phyloP scores from a whole-genome alignment of 1,139 yeast genomes.

The Ogataea hybrid region DNA sequence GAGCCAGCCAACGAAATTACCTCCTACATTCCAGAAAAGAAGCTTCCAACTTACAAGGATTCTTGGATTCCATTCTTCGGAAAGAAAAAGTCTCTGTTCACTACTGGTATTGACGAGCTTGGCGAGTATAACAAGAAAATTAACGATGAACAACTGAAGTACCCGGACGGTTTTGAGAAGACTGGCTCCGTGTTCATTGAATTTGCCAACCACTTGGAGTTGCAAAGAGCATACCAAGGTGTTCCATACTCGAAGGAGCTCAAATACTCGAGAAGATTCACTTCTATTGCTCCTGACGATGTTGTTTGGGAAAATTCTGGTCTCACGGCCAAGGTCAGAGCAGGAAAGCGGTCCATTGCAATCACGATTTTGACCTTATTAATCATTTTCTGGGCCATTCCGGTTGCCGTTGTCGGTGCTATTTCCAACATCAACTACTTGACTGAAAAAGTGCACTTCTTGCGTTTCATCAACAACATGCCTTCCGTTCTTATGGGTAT shows the following conservation, averaged over 20 bases:
- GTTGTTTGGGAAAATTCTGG: conserved; percentile 77
- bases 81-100: conserved; percentile 80
- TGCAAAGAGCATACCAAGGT: conserved; percentile 87
- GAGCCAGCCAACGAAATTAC: conserved; percentile 52
- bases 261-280: conserved; percentile 42
- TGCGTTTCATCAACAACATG: conserved; percentile 66
- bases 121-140: conserved; percentile 70
- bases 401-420: conserved; percentile 94
- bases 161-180: conserved; percentile 43
- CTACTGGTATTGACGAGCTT: conserved; percentile 63
- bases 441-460: conserved; percentile 65
- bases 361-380: conserved; percentile 46
- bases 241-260: conserved; percentile 45
- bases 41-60: conserved; percentile 70
- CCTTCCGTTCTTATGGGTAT: conserved; percentile 72
- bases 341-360: conserved; percentile 39
- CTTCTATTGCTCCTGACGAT: conserved; percentile 69
- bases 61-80: conserved; percentile 68
- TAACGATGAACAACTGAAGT: conserved; percentile 51
- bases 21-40: conserved; percentile 70
- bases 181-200: conserved; percentile 79
- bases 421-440: conserved; percentile 79
- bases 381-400: conserved; percentile 88
- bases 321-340: conserved; percentile 42
- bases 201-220: conserved; percentile 82